These are phyloP conservation scores for Amanita exitialis DNA, from an alignment of 768 basidiomycete species.

Conservation along the genomic window DNA sequence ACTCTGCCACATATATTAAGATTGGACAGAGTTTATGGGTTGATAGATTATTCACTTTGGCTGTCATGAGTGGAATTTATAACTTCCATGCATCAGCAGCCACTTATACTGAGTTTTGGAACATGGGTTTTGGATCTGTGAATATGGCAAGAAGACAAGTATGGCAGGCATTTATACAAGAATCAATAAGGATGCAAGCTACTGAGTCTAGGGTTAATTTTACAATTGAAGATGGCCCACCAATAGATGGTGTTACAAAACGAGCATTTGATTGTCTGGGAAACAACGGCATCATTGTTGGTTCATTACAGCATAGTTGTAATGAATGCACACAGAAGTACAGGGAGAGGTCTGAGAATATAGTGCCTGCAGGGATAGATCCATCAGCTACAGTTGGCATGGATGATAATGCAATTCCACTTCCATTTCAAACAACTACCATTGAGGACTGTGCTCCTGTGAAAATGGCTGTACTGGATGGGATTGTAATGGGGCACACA, in stretches of 20 bases:
- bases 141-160: too few relatives aligned
- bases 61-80: too few relatives aligned
- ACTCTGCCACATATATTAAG: too few relatives aligned
- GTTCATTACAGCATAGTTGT: constrained; percentile 5
- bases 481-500: too few relatives aligned
- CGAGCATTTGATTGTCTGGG: constrained; percentile 3
- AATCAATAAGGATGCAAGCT: not conserved
- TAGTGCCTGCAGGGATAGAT: constrained; percentile 8
- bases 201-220: not conserved
- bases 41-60: too few relatives aligned
- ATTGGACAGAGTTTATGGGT: too few relatives aligned
- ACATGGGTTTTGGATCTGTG: too few relatives aligned
- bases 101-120: too few relatives aligned
- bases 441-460: too few relatives aligned
- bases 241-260: constrained; percentile 5
- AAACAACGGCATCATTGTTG: constrained; percentile 4
- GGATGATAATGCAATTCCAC: not conserved
- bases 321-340: constrained; percentile 7
- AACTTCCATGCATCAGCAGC: too few relatives aligned
- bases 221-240: not conserved
- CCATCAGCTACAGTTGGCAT: not conserved
- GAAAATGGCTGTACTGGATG: too few relatives aligned
- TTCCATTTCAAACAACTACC: constrained; percentile 2
- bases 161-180: too few relatives aligned
- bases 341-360: constrained; percentile 1